phyloP scores from a whole-genome alignment of 202 grass and related monocot genomes.

The Eragrostis tef region DNA sequence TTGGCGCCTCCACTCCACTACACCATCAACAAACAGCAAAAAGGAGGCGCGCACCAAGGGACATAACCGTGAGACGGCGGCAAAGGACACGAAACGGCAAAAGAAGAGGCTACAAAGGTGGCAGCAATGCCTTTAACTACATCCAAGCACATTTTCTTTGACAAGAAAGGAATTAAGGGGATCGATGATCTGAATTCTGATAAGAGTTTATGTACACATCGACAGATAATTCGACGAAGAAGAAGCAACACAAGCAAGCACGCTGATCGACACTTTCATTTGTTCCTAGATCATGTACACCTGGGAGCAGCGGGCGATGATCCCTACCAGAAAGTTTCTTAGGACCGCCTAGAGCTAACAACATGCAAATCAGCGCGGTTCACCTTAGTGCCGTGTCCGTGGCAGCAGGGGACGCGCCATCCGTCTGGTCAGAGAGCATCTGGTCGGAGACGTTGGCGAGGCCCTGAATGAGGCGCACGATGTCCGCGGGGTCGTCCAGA shows the following conservation, averaged over 20 bases:
- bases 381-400: neutral
- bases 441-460: constrained; percentile 73
- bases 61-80: neutral
- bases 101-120: constrained; percentile 17
- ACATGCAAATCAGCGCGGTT: neutral
- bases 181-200: neutral
- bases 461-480: constrained; percentile 69
- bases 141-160: neutral
- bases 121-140: neutral
- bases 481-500: constrained; percentile 76
- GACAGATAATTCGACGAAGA: neutral
- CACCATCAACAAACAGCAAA: neutral
- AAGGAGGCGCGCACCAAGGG: neutral
- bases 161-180: neutral
- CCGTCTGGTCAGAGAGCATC: constrained; percentile 39
- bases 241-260: neutral
- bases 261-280: neutral
- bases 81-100: neutral
- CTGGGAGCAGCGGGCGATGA: constrained; percentile 28
- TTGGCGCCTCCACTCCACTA: constrained; percentile 35
- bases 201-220: constrained; percentile 30
- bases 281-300: constrained; percentile 36
- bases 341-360: neutral
- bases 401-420: neutral
- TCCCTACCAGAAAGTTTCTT: neutral